Evolutionary conservation across 1,139 yeast genomes (phyloP).

Genomic region (Spencermartinsiella ligniputridi): DNA sequence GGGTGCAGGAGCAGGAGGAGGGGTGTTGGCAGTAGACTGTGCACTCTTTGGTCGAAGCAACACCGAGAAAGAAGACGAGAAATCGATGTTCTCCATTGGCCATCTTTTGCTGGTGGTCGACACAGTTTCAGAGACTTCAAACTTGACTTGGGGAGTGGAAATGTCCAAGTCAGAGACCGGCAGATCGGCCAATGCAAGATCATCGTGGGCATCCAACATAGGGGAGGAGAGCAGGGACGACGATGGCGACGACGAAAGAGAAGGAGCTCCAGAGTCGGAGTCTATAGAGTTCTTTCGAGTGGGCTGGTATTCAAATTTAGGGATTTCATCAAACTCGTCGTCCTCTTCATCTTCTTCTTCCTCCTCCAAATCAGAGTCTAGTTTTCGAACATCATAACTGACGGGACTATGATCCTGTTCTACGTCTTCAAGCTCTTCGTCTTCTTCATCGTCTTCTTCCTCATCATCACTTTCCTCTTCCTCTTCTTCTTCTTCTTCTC

Average conservation of each 20-base stretch:
- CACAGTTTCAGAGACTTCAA: background rate
- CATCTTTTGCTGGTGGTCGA: slow-evolving; percentile 11
- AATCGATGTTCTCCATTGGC: slow-evolving; percentile 28
- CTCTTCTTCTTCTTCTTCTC: slow-evolving; percentile 1
- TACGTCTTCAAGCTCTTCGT: background rate
- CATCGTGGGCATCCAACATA: slow-evolving; percentile 12
- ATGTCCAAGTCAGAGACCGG: slow-evolving; percentile 4
- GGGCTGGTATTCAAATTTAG: slow-evolving; percentile 21
- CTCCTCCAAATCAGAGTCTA: background rate
- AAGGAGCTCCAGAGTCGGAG: slow-evolving; percentile 3
- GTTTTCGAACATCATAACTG: background rate
- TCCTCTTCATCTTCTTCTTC: slow-evolving; percentile 2
- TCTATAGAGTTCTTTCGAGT: slow-evolving; percentile 13
- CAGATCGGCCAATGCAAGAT: slow-evolving; percentile 9
- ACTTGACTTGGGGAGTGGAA: background rate
- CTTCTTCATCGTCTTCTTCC: background rate
- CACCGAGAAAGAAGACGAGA: slow-evolving; percentile 27
- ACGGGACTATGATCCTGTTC: background rate
- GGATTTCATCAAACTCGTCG: background rate
- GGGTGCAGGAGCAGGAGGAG: background rate
- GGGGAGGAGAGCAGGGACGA: background rate
- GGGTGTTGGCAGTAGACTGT: background rate
- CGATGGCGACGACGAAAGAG: background rate
- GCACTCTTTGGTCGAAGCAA: slow-evolving; percentile 11
- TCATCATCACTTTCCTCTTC: background rate